Base-by-base conservation (phyloP, 2,329 filamentous ascomycete genomes). In the Purpureocillium lavendulum region DNA sequence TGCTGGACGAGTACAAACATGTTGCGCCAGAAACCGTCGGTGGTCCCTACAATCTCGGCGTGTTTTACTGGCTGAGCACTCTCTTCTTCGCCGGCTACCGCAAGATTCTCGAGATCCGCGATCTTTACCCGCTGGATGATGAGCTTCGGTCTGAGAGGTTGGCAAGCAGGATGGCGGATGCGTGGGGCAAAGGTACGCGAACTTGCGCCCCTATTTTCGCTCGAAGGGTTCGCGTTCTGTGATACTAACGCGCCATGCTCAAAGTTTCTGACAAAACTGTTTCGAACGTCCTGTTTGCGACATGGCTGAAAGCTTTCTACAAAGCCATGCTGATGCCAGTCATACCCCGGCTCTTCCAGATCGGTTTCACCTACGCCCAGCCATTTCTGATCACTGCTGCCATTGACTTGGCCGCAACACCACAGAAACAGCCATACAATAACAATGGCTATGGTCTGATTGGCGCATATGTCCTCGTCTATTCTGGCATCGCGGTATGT, bases 21-120 rank as follows among this genome's bases (percentile, higher is more conserved):
- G 29, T 7, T 13, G 29, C 36, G 11, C 36, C 36, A 13, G 36
- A 38, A 21, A 33, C 13, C 7, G 30, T 38, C 13, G 30, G 62
- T 35, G 65, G 71, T 3, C 56, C 72, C n/a, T 68, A 69, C 45
- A 73, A 60, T 43, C 58, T 61, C 33, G 56, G 54, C 1, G 54
- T 73, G 11, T 77, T 77, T 48, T 68, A 62, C 59, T 77, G 73
- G 73, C 52, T 76, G 36, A 74, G 69, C 41, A 55, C 60, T 6
- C 50, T 76, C 5, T 66, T 77, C 37, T 58, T 53, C 9, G n/a
- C 36, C 6, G 48, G 48, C 11, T 47, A 43, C 36, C 39, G 38
- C 14, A 37, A 50, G 53, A 36, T 59, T 4, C 46, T 75, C 6
- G 47, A 52, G 1, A 54, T 72, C 0, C 61, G 67, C 7, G 69